Evolutionary conservation across 2,329 filamentous ascomycete genomes (phyloP), one percentile per base, ranked within the genome.

Genomic region (Pseudopyrenochaeta lycopersici): DNA sequence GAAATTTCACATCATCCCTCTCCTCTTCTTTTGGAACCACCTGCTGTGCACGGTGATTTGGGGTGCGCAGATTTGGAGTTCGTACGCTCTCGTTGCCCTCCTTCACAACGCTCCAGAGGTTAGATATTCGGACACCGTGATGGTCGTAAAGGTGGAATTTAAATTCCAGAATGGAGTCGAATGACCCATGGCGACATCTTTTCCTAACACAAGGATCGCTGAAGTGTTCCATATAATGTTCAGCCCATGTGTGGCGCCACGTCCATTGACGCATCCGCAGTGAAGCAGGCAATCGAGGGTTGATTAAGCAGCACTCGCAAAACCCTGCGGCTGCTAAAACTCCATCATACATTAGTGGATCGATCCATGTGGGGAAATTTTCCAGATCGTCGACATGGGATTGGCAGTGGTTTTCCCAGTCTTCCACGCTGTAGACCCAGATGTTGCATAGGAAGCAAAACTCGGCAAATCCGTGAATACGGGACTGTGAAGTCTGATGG

Each of bases 381-480:
- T 52, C 20, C 21, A 45, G 41, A 49, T 56, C 49, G 20, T 56
- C 40, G 44, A 56, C 52, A 56, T 56, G 27, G 53, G 40, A 43
- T 52, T 56, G 39, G 42, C 21, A 56, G 52, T 56, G 23, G 32
- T 17, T 45, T n/a, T 56, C 47, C 38, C 35, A 52, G 47, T 49
- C 29, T 39, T 52, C 36, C 43, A 48, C 15, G 43, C 47, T 45
- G 48, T 20, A 29, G 40, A 50, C 44, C 41, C 27, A 55, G 45
- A 9, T 38, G 15, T 32, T 54, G 32, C 20, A 54, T 20, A 54
- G 43, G 21, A 53, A 53, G 49, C 18, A 54, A 54, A 54, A 54
- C 45, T 54, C 32, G 36, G 47, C 23, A 27, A 54, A 54, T 38
- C 47, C 33, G 23, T 54, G 23, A 49, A 31, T 49, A 38, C 46